These are phyloP conservation scores for Tricholoma matsutake DNA, from an alignment of 768 basidiomycete genomes.

Conservation along the genomic window DNA sequence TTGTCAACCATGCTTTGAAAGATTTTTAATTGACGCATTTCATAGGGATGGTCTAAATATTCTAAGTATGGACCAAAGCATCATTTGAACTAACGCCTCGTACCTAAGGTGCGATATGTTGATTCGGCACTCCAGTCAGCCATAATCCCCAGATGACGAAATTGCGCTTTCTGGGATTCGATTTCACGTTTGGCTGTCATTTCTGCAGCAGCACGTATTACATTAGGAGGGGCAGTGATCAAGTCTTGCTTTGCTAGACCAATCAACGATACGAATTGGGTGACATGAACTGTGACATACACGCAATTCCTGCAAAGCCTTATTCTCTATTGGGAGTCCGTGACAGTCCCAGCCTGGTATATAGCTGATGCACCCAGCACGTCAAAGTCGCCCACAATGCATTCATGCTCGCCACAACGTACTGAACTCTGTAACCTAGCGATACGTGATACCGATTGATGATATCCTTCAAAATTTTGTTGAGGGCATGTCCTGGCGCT, in stretches of 20 bases:
- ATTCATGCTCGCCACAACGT: constrained; percentile 23
- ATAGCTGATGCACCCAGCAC: constrained; percentile 53
- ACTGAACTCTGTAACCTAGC: constrained; percentile 80
- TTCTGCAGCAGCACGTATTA: constrained; percentile 69
- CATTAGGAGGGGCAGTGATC: constrained; percentile 48
- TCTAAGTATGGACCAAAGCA: background rate
- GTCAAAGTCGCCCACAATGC: background rate
- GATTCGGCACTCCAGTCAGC: constrained; percentile 75
- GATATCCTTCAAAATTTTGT: constrained; percentile 95
- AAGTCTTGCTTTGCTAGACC: constrained; percentile 47
- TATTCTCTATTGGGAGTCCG: constrained; percentile 95
- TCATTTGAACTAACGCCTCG: constrained; percentile 1
- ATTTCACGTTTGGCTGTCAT: constrained; percentile 74
- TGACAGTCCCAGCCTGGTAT: constrained; percentile 98
- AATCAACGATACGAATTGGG: background rate
- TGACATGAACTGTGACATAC: constrained; percentile 35
- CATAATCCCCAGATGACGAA: constrained; percentile 84
- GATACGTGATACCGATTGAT: constrained; percentile 87
- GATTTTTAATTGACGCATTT: constrained; percentile 81
- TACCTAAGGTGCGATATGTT: constrained; percentile 87
- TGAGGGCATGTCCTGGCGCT: constrained; percentile 85
- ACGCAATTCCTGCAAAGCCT: constrained; percentile 75
- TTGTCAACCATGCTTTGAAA: constrained; percentile 88
- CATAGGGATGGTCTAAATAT: constrained; percentile 73
- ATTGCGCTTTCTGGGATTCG: constrained; percentile 72